Conservation (phyloP, 495 filamentous ascomycete species). For the Bacidia rubella region DNA sequence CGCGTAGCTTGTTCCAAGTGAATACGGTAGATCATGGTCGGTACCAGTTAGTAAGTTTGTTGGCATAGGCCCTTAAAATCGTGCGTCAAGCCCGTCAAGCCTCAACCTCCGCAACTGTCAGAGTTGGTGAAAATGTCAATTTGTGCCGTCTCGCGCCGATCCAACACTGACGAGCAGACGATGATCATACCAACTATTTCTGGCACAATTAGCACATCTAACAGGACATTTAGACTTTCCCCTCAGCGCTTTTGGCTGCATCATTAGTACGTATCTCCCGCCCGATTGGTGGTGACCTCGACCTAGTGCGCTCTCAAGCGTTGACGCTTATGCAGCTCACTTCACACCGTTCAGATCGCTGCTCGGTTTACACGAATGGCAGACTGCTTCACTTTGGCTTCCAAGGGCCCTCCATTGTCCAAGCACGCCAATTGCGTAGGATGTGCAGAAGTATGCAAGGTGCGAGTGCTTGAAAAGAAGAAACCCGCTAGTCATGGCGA, state of each 20-base stretch:
- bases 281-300: not conserved
- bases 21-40: too few relatives aligned
- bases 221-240: not conserved
- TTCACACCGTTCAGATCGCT: not conserved
- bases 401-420: not conserved
- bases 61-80: too few relatives aligned
- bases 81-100: too few relatives aligned
- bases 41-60: too few relatives aligned
- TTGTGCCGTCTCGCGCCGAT: conserved; percentile 7
- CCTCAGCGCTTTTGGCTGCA: not conserved
- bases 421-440: not conserved
- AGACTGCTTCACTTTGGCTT: conserved; percentile 1
- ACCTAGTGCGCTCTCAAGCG: not conserved
- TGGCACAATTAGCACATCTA: conserved; percentile 3
- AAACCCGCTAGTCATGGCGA: not conserved
- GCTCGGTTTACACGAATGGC: not conserved
- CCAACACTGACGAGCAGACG: conserved; percentile 4
- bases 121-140: not conserved
- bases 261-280: not conserved
- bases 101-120: not conserved
- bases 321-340: conserved; percentile 2
- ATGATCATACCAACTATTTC: conserved; percentile 1
- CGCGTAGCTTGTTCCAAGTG: too few relatives aligned
- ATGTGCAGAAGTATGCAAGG: conserved; percentile 1
- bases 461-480: not conserved